Evolutionary conservation across 345 rosid species (phyloP), one percentile per base, ranked within the genome.

Genomic region (Arabidopsis suecica): DNA sequence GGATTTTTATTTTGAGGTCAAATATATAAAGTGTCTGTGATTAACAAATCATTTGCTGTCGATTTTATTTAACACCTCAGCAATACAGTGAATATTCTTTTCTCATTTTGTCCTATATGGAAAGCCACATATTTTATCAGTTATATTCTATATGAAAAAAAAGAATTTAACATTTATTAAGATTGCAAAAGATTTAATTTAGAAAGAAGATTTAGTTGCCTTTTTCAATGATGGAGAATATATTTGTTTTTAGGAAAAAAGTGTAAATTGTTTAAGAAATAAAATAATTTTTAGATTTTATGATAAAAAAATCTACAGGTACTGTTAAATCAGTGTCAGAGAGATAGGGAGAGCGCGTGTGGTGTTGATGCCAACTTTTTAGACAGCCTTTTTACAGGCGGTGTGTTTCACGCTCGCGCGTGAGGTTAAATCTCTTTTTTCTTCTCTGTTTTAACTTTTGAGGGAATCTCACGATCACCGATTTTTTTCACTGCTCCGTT

Each of bases 301-400:
- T 73, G 71, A 71, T 3, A 72, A 73, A 65, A 72, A 73, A 65
- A 64, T 64, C 64, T 33, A 53, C 56, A 64, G 2, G 58, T 76
- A 62, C 79, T 76, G 80, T 76, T 69, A 61, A 69, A 76, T 76
- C 74, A 69, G 70, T 61, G 75, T 76, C 69, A 76, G 75, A 69
- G 58, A 32, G 59, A 63, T 11, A 72, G 62, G 20, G 61, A 76
- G 74, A 55, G 74, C 62, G 73, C 73, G 73, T 68, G 73, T 68
- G 62, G 12, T 68, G 73, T 68, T 55, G 12, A 37, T 59, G 68
- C 73, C 73, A 58, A 40, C 79, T 75, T 55, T 64, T 30, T 14
- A 25, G 65, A 64, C 70, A 42, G 64, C 38, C 7, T 64, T 73
- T 41, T 44, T 13, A 42, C 9, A 62, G 50, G 50, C 64, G 5